Conservation (phyloP, 139 green algal species). For the Chlamydomonas sphaeroides region DNA sequence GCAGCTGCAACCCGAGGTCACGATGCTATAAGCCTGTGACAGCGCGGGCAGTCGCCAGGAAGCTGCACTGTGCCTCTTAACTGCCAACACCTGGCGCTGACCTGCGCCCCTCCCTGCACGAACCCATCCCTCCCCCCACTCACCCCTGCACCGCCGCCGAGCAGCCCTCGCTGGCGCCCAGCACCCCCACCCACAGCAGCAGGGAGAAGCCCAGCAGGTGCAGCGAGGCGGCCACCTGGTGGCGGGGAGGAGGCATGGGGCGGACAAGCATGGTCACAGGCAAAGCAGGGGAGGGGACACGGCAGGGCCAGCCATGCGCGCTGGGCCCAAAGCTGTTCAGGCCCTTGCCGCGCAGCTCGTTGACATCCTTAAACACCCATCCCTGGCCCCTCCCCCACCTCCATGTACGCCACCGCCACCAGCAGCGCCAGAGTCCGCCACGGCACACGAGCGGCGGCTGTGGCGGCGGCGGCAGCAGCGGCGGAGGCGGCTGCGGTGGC, state of each 20-base stretch:
- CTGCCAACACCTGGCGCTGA: too few relatives aligned
- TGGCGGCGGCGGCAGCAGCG: conserved; percentile 8
- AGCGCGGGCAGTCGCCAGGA: too few relatives aligned
- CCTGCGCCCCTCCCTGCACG: too few relatives aligned
- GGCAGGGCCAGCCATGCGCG: too few relatives aligned
- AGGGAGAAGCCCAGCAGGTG: conserved; percentile 28
- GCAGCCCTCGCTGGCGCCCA: conserved; percentile 36
- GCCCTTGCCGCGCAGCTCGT: too few relatives aligned
- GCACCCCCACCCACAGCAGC: conserved; percentile 37
- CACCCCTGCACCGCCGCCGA: conserved; percentile 34
- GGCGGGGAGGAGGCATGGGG: too few relatives aligned
- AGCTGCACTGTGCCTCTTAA: too few relatives aligned
- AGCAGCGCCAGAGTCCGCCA: conserved; percentile 36
- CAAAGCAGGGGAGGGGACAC: too few relatives aligned
- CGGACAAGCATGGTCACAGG: too few relatives aligned
- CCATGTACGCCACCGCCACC: conserved; percentile 34
- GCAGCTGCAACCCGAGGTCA: too few relatives aligned
- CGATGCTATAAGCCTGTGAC: too few relatives aligned
- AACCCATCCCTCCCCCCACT: background rate
- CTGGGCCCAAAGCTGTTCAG: too few relatives aligned
- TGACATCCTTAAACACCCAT: background rate
- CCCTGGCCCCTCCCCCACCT: background rate
- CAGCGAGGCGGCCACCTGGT: conserved; percentile 18
- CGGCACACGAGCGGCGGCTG: background rate
- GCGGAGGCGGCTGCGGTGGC: background rate